These are phyloP conservation scores for Astragalus glycyphyllos DNA, from an alignment of 306 rosid species.

Conservation along the genomic window DNA sequence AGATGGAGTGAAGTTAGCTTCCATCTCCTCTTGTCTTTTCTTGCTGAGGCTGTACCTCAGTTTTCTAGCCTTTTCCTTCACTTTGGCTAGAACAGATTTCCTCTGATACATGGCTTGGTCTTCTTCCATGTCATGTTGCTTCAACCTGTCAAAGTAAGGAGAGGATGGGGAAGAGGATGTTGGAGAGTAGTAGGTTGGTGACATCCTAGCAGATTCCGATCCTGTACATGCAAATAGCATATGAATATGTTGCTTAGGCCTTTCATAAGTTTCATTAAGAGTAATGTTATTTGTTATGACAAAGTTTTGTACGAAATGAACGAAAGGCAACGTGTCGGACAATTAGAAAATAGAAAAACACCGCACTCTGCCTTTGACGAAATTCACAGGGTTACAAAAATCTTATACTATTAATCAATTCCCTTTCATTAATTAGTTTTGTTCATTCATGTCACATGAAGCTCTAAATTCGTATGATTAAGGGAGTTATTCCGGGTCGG, in stretches of 20 bases:
- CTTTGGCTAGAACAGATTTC: constrained; percentile 87
- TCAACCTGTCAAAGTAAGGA: constrained; percentile 41
- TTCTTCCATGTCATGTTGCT: constrained; percentile 60
- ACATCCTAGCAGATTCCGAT: constrained; percentile 49
- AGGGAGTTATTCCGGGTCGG: too few species aligned
- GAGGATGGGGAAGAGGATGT: constrained; percentile 43
- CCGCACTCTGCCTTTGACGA: too few species aligned
- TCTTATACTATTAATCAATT: too few species aligned
- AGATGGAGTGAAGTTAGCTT: constrained; percentile 51
- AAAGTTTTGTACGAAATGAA: too few species aligned
- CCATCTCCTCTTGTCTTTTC: constrained; percentile 60
- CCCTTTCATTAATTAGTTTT: too few species aligned
- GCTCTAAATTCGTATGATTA: too few species aligned
- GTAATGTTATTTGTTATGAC: too few species aligned
- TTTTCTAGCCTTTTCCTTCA: constrained; percentile 81
- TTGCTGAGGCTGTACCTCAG: constrained; percentile 69
- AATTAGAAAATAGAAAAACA: too few species aligned
- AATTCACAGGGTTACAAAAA: too few species aligned
- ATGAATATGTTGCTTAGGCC: too few species aligned
- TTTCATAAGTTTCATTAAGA: not conserved
- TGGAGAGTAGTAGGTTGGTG: constrained; percentile 50
- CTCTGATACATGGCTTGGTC: constrained; percentile 62
- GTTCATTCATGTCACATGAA: too few species aligned
- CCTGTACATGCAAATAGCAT: constrained; percentile 43
- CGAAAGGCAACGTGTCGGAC: too few species aligned